Base-by-base conservation (phyloP, 768 basidiomycete genomes). In the Hygrocybe coccinea region DNA sequence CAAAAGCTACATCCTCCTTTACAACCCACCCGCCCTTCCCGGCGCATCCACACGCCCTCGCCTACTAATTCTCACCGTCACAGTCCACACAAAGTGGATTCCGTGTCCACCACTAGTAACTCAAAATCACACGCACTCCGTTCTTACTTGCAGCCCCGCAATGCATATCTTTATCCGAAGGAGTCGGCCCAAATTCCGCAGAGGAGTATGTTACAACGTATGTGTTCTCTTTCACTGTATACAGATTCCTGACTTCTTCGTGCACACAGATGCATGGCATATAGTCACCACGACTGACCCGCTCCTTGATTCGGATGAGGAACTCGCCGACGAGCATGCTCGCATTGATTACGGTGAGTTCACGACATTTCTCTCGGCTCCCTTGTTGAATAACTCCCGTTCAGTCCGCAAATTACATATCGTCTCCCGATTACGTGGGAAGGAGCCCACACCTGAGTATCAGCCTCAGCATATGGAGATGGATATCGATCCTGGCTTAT, bases 251-350 rank as follows among this genome's bases (percentile, higher is more conserved):
- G 44, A 29, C 33, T 47, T 55, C 15, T 43, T 11, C 24, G 21
- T 47, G 14, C 22, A 29, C 36, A 39, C 63, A 91, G 89, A 89
- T 64, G 84, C 89, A 14, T 90, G 85, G 85, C 81, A 87, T 62
- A 76, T 80, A 14, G 75, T 84, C 55, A 79, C 75, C 51, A 81
- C 78, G 29, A 80, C 81, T 36, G 89, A 91, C 64, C 84, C 89
- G n/a, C 72, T 90, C 25, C 69, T 76, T 49, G 87, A 89, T 67
- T 90, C 89, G 25, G 89, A 89, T 56, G 86, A 87, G 41, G 86
- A 87, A 63, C 70, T 72, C 47, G 77, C 74, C 12, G 86, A 89
- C 62, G 85, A 86, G 61, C 74, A 86, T 60, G 73, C 79, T 35
- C 79, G 83, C 33, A 71, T 79, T 46, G 88, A 89, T 61, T 88